These are phyloP conservation scores for Thelonectria blattea DNA, from an alignment of 2,329 filamentous ascomycete genomes.

Conservation along the genomic window DNA sequence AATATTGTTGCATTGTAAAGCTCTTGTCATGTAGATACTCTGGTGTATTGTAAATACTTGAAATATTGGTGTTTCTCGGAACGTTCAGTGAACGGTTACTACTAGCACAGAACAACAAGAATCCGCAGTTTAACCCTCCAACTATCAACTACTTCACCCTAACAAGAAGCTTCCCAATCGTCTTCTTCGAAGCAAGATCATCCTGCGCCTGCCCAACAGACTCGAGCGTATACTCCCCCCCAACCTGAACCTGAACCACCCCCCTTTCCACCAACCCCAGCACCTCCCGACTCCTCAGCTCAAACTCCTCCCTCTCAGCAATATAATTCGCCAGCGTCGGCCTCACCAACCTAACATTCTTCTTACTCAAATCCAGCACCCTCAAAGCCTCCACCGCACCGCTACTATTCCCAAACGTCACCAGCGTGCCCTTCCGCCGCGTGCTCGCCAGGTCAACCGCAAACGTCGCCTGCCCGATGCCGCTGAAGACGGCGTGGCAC, in stretches of 20 bases:
- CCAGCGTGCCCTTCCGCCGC: slow-evolving; percentile 4
- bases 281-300: not conserved
- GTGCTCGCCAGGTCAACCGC: not conserved
- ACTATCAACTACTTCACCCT: not conserved
- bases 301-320: slow-evolving; percentile 4
- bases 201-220: slow-evolving; percentile 3
- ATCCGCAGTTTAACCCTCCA: not conserved
- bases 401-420: slow-evolving; percentile 12
- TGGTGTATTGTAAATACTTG: too few relatives aligned
- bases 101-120: too few relatives aligned
- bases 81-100: too few relatives aligned
- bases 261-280: not conserved
- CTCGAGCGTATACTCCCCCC: not conserved
- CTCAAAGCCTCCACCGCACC: not conserved
- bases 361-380: slow-evolving; percentile 6
- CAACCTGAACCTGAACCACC: not conserved
- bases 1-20: not conserved
- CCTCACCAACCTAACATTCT: slow-evolving; percentile 8
- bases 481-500: slow-evolving; percentile 9
- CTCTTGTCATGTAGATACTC: not conserved
- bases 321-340: slow-evolving; percentile 12
- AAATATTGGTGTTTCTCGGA: too few relatives aligned
- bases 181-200: slow-evolving; percentile 2
- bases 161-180: not conserved
- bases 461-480: slow-evolving; percentile 3